Conservation (phyloP, 768 basidiomycete species). For the Tulasnella sp. region DNA sequence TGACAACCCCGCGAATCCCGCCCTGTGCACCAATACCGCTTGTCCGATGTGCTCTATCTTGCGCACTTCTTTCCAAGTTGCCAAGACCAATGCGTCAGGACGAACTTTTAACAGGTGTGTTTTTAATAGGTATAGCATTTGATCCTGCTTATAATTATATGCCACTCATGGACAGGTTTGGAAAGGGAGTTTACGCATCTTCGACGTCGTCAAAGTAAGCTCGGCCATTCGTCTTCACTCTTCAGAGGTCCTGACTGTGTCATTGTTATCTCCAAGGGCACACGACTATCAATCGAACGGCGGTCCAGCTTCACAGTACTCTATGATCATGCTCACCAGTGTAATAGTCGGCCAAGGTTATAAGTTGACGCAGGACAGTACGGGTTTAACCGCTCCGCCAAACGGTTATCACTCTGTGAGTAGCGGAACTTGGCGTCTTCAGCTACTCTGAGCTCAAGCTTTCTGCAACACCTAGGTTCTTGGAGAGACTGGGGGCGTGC, state of each 20-base stretch:
- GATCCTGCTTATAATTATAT: not conserved
- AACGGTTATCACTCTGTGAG: constrained; percentile 19
- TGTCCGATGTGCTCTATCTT: constrained; percentile 21
- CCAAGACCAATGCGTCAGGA: not conserved
- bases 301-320: not conserved
- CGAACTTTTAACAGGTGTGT: constrained; percentile 9
- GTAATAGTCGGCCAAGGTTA: constrained; percentile 15
- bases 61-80: constrained; percentile 11
- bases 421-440: not conserved
- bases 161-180: not conserved
- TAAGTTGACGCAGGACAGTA: not conserved
- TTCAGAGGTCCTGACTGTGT: not conserved
- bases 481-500: constrained; percentile 1
- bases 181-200: constrained; percentile 3
- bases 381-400: not conserved
- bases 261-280: not conserved
- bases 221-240: not conserved
- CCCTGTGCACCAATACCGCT: not conserved
- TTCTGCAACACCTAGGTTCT: constrained; percentile 17
- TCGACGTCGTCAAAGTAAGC: constrained; percentile 21
- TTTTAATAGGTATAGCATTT: not conserved
- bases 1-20: not conserved
- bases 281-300: not conserved
- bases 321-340: constrained; percentile 8
- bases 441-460: not conserved